Conservation (phyloP, 2,329 filamentous ascomycete species). For the Colletotrichum incanum region DNA sequence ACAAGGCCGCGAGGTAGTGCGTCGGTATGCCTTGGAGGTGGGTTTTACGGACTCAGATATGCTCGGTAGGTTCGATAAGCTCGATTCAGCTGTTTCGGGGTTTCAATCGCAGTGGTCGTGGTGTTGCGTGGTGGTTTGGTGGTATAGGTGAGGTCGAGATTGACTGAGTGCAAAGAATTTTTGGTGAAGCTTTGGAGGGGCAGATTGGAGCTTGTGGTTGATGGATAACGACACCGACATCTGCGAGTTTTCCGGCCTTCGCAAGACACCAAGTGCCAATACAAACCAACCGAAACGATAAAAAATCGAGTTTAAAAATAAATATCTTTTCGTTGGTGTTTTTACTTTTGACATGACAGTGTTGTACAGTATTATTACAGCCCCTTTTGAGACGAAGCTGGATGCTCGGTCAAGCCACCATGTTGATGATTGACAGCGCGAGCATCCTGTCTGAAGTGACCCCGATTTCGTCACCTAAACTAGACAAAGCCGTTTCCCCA, state of each 20-base stretch:
- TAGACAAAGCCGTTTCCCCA: too few relatives aligned
- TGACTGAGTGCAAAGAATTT: slow-evolving; percentile 39
- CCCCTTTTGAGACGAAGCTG: not conserved
- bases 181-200: slow-evolving; percentile 42
- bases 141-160: slow-evolving; percentile 20
- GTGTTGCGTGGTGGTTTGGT: slow-evolving; percentile 18
- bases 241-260: not conserved
- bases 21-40: not conserved
- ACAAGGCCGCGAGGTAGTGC: not conserved
- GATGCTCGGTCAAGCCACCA: not conserved
- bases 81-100: not conserved
- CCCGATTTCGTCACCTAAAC: not conserved
- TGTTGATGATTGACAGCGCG: not conserved
- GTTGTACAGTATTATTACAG: slow-evolving; percentile 23
- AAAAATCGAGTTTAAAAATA: too few relatives aligned
- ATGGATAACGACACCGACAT: slow-evolving; percentile 2
- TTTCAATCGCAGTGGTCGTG: not conserved
- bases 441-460: not conserved
- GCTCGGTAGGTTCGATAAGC: not conserved
- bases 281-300: not conserved
- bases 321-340: not conserved
- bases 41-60: not conserved
- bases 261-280: not conserved
- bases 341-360: slow-evolving; percentile 13
- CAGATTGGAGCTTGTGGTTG: slow-evolving; percentile 24